Evolutionary conservation across 2,329 filamentous ascomycete genomes (phyloP), one percentile per base, ranked within the genome.

Genomic region (Parastagonospora nodorum): DNA sequence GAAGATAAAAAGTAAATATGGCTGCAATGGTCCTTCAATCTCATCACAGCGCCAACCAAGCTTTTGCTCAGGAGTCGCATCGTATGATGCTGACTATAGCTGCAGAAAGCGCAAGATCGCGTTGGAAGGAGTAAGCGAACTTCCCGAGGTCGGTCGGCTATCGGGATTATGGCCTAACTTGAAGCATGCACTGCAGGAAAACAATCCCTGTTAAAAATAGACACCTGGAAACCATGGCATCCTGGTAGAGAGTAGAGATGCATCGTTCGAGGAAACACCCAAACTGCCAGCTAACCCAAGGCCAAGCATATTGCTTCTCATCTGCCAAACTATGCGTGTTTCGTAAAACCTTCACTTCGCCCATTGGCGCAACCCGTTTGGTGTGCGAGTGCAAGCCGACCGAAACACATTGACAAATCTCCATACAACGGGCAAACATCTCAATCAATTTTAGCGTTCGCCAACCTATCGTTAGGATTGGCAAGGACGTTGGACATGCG

Each of bases 401-500:
- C 58, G 58, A 65, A 56, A 66, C 67, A 48, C 35, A 33, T 43
- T 71, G 69, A 72, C 68, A 69, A 71, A 71, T 71, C 57, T 51
- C 58, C 50, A 64, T 42, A 66, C 63, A 24, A 24, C 19, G 19
- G 19, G 19, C 19, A 60, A 49, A 45, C 44, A 15, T 36, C 30
- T 55, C 51, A 92, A 73, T 93, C 89, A 64, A 92, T 84, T 76
- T 90, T 90, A 15, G 89, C 89, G 64, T 82, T 85, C 51, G 86
- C 85, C 37, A 93, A 78, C 64, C 82, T 82, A 43, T 85, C 83
- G 45, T 80, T 82, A 9, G 89, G 88, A 52, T 87, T 88, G 58
- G 82, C 84, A 48, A 96, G 80, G 62, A 95, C 93, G 74, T 96
- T 96, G 56, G 90, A 87, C 58, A 94, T 84, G 51, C 86, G 85